Conservation (phyloP, 2,329 filamentous ascomycete genomes). For the Fusarium stilboides region DNA sequence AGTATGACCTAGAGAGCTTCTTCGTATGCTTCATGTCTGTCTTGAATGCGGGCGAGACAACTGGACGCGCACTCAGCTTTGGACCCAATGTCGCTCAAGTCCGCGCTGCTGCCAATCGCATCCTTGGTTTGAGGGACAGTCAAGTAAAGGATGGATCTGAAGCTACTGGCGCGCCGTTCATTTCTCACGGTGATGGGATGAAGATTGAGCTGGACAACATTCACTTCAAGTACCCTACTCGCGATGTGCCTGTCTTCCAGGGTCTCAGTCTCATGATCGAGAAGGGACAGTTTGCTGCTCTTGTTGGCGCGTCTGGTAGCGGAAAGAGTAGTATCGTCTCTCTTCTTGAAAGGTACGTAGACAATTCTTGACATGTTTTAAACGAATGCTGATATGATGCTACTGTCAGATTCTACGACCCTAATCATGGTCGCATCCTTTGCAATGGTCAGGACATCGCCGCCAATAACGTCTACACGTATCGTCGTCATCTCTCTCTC, state of each 20-base stretch:
- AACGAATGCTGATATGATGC: too few relatives aligned
- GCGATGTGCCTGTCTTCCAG: conserved; percentile 70
- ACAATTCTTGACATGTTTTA: too few relatives aligned
- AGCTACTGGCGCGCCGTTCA: conserved; percentile 52
- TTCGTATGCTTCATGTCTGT: conserved; percentile 75
- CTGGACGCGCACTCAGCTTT: conserved; percentile 66
- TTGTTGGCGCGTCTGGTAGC: conserved; percentile 79
- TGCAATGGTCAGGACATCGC: conserved; percentile 74
- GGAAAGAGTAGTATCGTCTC: conserved; percentile 81
- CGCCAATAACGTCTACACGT: conserved; percentile 71
- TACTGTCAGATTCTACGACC: conserved; percentile 84
- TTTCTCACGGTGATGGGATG: conserved; percentile 61
- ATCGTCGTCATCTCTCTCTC: conserved; percentile 76
- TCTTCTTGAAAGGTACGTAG: conserved; percentile 70
- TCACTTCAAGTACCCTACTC: conserved; percentile 73
- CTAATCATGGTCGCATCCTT: conserved; percentile 73
- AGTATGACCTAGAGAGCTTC: conserved; percentile 64
- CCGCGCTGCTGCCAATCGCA: conserved; percentile 71
- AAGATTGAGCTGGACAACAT: conserved; percentile 70
- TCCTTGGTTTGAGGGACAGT: conserved; percentile 66
- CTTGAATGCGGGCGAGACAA: conserved; percentile 72
- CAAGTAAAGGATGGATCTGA: conserved; percentile 20
- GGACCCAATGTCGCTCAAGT: conserved; percentile 75
- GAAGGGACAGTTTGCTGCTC: conserved; percentile 78
- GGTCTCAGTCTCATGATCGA: conserved; percentile 75